Evolutionary conservation across 2,329 filamentous ascomycete species (phyloP).

Genomic region (Meredithiella fracta): DNA sequence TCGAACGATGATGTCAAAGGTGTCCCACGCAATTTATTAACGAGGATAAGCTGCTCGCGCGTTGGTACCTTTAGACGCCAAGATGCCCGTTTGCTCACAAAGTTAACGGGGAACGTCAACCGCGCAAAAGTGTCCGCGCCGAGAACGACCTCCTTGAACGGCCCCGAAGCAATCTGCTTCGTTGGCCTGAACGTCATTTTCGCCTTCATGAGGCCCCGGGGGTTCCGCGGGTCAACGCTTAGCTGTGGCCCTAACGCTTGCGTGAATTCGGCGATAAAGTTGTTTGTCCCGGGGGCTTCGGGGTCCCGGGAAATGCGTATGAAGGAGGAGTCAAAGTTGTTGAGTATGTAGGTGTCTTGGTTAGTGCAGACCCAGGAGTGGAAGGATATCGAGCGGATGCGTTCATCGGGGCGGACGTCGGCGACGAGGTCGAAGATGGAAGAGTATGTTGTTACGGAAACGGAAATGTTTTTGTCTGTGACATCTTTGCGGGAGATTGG

Average conservation of each 20-base stretch:
- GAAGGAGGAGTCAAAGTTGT: conserved; percentile 45
- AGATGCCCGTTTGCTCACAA: conserved; percentile 46
- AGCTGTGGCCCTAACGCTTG: background rate
- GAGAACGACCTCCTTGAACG: conserved; percentile 61
- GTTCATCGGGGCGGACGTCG: conserved; percentile 61
- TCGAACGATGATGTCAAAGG: conserved; percentile 15
- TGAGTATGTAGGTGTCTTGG: conserved; percentile 54
- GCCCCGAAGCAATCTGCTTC: conserved; percentile 44
- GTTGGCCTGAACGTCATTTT: conserved; percentile 46
- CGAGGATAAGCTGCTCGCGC: conserved; percentile 46
- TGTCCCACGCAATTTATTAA: conserved; percentile 47
- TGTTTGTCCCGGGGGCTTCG: background rate
- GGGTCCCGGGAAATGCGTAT: conserved; percentile 30
- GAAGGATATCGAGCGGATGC: conserved; percentile 60
- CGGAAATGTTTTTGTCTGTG: conserved; percentile 17
- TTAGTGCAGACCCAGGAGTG: conserved; percentile 71
- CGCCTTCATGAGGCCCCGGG: conserved; percentile 20
- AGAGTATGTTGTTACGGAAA: conserved; percentile 81
- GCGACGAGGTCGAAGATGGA: conserved; percentile 81
- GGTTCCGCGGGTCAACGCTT: conserved; percentile 31
- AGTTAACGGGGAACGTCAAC: conserved; percentile 46
- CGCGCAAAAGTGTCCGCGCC: conserved; percentile 68
- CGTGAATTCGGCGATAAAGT: background rate
- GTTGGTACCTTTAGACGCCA: conserved; percentile 59
- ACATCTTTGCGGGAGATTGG: background rate